Evolutionary conservation across 306 rosid species (phyloP), one percentile per base, ranked within the genome.

Genomic region (Hylodesmum podocarpum): DNA sequence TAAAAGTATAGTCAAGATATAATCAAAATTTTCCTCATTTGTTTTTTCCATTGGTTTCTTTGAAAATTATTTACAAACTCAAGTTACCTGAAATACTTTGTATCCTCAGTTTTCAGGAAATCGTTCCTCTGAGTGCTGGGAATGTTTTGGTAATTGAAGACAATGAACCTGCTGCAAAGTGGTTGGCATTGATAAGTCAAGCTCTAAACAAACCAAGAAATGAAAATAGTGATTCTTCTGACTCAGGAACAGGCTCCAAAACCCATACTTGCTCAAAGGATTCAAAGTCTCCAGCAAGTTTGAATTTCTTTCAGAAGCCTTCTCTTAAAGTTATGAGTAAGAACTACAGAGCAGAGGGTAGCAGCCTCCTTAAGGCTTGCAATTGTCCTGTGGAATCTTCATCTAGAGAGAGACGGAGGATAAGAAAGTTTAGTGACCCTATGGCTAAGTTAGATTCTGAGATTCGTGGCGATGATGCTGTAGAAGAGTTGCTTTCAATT

Each of bases 121-220:
- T 94, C 29, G 98, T 94, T 62, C 98, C 98, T 28, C 80, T 94
- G 5, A 94, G 93, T 70, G 95, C 98, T 1, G 97, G 98, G 49
- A 94, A 94, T 43, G 93, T 94, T 49, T 49, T 94, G 18, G 98
- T 90, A 57, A 87, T 87, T 3, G 97, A 94, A 84, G 98, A 94
- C 88, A 92, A 92, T 61, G 98, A 94, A 79, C 98, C 98, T 1
- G 98, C 98, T 6, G 95, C 85, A 15, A 94, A 90, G 78, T 94
- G 98, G 98, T 63, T 94, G 8, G 66, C 84, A 27, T 84, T 94
- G 5, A 92, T 92, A 85, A 83, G 80, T 72, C 90, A 90, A 73
- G 95, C 98, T 39, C 85, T 94, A 3, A 94, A 94, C 67, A 80
- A 71, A 81, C 96, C 96, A 5, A 83, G 73, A 39, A 49, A 37